These are phyloP conservation scores for Suillus brevipes DNA, from an alignment of 768 basidiomycete species.

Conservation along the genomic window DNA sequence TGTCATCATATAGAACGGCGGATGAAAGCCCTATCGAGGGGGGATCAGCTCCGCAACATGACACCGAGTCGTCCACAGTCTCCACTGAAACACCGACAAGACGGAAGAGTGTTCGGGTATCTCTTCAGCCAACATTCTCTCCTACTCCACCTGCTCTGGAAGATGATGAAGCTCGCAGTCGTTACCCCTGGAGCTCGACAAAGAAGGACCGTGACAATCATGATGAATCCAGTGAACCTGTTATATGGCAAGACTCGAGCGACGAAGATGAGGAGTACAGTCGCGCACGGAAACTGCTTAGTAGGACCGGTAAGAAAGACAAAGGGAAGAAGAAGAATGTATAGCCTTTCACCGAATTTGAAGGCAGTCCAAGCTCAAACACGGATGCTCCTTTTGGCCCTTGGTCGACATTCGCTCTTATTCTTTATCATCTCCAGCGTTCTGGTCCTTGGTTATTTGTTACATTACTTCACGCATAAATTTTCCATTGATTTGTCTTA, in stretches of 20 bases:
- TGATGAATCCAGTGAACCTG: constrained; percentile 23
- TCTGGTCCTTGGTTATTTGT: constrained; percentile 1
- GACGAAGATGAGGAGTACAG: constrained; percentile 73
- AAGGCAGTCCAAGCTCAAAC: neutral
- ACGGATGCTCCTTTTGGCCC: neutral
- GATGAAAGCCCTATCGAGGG: constrained; percentile 49
- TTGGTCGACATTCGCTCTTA: neutral
- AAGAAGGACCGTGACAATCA: constrained; percentile 4
- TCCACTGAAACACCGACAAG: constrained; percentile 29
- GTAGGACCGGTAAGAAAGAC: constrained; percentile 42
- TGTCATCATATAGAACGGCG: constrained; percentile 68
- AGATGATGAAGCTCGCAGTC: constrained; percentile 24
- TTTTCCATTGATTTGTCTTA: neutral
- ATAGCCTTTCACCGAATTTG: neutral
- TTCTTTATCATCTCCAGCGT: neutral
- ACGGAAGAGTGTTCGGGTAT: constrained; percentile 77
- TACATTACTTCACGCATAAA: constrained; percentile 2
- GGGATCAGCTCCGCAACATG: constrained; percentile 11
- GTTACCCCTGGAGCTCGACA: constrained; percentile 14
- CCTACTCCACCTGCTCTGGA: constrained; percentile 66
- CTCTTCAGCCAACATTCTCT: constrained; percentile 74
- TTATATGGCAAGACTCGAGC: constrained; percentile 75
- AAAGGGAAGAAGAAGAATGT: constrained; percentile 25
- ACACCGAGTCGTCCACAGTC: constrained; percentile 14
- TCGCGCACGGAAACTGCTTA: constrained; percentile 55